A percentile compares a stretch with the other conserved stretches of the same genome.
These are phyloP conservation scores for Yamadazyma aaseri DNA, from an alignment of 1,139 yeast species.

Conservation along the genomic window DNA sequence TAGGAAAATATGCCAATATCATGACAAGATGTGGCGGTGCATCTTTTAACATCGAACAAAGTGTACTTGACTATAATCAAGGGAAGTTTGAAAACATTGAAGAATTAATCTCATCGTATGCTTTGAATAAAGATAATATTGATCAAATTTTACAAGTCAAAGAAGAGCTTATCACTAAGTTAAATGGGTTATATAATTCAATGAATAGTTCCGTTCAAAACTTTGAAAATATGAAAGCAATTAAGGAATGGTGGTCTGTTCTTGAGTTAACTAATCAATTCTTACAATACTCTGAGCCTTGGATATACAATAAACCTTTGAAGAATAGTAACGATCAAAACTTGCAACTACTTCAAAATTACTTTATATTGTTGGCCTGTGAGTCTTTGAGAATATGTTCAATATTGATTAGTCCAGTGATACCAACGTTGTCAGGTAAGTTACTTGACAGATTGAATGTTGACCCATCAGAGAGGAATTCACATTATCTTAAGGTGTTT, in stretches of 20 bases:
- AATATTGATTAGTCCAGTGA: slow-evolving; percentile 66
- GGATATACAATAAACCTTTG: slow-evolving; percentile 39
- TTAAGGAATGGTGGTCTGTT: slow-evolving; percentile 60
- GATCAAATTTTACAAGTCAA: slow-evolving; percentile 18
- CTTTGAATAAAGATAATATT: slow-evolving; percentile 16
- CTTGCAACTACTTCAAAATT: slow-evolving; percentile 38
- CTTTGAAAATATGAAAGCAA: slow-evolving; percentile 60
- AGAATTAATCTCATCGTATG: slow-evolving; percentile 15
- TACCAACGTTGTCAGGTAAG: slow-evolving; percentile 59
- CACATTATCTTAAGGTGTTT: slow-evolving; percentile 49
- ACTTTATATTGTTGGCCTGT: slow-evolving; percentile 60
- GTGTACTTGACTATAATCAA: slow-evolving; percentile 26
- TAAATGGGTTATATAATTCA: slow-evolving; percentile 19
- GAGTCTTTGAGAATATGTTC: slow-evolving; percentile 71
- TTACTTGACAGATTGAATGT: slow-evolving; percentile 60
- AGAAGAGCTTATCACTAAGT: slow-evolving; percentile 18
- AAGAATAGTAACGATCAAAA: slow-evolving; percentile 24
- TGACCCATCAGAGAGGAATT: slow-evolving; percentile 27
- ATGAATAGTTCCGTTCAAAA: slow-evolving; percentile 44
- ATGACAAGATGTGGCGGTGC: slow-evolving; percentile 71
- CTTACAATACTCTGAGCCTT: slow-evolving; percentile 61
- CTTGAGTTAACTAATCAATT: slow-evolving; percentile 64
- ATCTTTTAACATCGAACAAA: slow-evolving; percentile 58
- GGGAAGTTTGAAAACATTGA: slow-evolving; percentile 29
- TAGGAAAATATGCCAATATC: slow-evolving; percentile 83